These are phyloP conservation scores for Gynandropsis gynandra DNA, from an alignment of 345 rosid genomes.

Conservation along the genomic window DNA sequence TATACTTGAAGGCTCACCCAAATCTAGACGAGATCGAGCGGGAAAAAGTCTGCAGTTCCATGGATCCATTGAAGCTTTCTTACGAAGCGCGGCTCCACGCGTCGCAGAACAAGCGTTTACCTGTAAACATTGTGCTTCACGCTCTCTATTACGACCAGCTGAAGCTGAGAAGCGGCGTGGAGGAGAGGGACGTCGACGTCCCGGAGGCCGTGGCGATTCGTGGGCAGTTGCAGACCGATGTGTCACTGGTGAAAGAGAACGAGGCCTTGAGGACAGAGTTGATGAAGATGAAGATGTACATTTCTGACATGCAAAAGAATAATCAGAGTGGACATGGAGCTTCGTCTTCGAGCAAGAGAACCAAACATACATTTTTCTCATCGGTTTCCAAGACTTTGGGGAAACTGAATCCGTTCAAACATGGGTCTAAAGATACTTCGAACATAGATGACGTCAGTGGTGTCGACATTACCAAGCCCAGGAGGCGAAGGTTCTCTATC, in stretches of 20 bases:
- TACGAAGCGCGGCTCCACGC: constrained; percentile 95
- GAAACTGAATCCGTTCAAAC: constrained; percentile 74
- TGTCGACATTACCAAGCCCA: constrained; percentile 68
- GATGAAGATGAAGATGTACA: constrained; percentile 72
- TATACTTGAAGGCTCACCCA: constrained; percentile 86
- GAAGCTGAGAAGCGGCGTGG: constrained; percentile 63
- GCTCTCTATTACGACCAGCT: constrained; percentile 87
- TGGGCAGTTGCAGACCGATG: constrained; percentile 54
- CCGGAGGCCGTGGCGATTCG: constrained; percentile 44
- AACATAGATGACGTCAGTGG: constrained; percentile 47
- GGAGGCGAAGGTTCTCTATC: constrained; percentile 88
- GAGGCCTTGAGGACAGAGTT: constrained; percentile 76
- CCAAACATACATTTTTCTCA: constrained; percentile 44
- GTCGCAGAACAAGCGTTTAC: constrained; percentile 87
- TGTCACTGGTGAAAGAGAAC: constrained; percentile 66
- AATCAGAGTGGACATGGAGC: constrained; percentile 25
- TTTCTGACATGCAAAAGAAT: constrained; percentile 55
- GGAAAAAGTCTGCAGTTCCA: constrained; percentile 80
- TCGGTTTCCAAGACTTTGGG: constrained; percentile 84
- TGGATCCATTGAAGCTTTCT: constrained; percentile 84
- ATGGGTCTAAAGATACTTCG: constrained; percentile 84
- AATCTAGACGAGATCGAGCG: constrained; percentile 85
- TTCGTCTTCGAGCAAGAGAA: constrained; percentile 31
- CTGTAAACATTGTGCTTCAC: constrained; percentile 78
- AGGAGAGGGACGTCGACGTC: constrained; percentile 17